phyloP scores from a whole-genome alignment of 1,139 yeast genomes.

The Diutina ranongensis region DNA sequence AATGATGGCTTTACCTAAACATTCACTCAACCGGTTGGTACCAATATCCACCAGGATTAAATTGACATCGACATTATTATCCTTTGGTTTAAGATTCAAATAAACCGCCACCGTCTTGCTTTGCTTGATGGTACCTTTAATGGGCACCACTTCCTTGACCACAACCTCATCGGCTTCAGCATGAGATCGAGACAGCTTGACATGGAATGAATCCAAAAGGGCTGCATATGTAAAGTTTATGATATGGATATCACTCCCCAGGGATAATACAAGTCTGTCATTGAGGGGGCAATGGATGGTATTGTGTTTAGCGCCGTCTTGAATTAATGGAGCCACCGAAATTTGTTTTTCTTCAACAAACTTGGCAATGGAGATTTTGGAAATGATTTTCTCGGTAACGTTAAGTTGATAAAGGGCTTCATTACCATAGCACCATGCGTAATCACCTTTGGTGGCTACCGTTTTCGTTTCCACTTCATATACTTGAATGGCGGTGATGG shows the following conservation, averaged over 20 bases:
- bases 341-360: not conserved
- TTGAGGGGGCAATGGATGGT: constrained; percentile 19
- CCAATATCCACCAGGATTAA: constrained; percentile 53
- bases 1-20: constrained; percentile 53
- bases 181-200: not conserved
- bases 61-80: constrained; percentile 33
- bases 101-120: constrained; percentile 31
- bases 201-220: constrained; percentile 25
- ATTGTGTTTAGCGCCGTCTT: constrained; percentile 2
- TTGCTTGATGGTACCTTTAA: not conserved
- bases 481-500: not conserved
- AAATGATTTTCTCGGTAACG: not conserved
- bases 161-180: not conserved
- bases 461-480: constrained; percentile 2
- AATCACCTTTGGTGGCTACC: not conserved
- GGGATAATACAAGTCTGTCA: constrained; percentile 34
- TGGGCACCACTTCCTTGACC: constrained; percentile 2
- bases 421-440: not conserved
- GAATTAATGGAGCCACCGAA: not conserved
- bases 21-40: constrained; percentile 57
- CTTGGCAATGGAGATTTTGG: not conserved
- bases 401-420: not conserved
- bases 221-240: constrained; percentile 35
- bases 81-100: constrained; percentile 29
- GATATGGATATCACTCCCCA: constrained; percentile 26